Evolutionary conservation across 1,284 basidiomycete genomes (phyloP), one percentile per base, ranked within the genome.

Genomic region (Stygiomarasmius scandens): DNA sequence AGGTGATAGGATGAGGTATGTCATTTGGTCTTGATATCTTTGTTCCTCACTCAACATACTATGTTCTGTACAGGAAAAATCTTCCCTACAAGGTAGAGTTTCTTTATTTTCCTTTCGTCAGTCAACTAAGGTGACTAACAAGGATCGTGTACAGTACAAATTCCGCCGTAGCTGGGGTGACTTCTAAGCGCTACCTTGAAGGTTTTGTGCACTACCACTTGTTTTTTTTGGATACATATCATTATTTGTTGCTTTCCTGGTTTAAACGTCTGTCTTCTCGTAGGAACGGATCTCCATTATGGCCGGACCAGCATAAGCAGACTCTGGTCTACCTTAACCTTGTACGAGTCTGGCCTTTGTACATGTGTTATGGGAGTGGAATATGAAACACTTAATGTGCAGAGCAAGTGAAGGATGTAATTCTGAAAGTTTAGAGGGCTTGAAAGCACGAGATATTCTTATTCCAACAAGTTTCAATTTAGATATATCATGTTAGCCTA

Each of bases 81-180:
- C 63, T 91, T 38, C 92, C 92, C 20, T 93, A 93, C 82, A 93
- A 93, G 87, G 92, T 93, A 76, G 67, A 67, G 67, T 66, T 23
- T n/a, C 6, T 19, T 27, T 58, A 52, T 50, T 27, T 47, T 54
- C 45, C 32, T 47, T 8, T 50, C 61, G 36, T 51, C 5, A 49
- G 47, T 47, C 25, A 44, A 66, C 64, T 67, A 75, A 71, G 75
- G 69, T 65, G 72, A 19, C 83, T 77, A 60, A 73, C 65, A 65
- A 83, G 82, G 77, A 75, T 60, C 81, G 80, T 52, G 79, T 88
- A 72, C 85, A 93, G 92, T 93, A 92, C 74, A 93, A 93, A 74
- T 92, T 93, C 84, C 84, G 86, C 53, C 83, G 89, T 53, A 90
- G 77, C 64, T 93, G 90, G 89, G 90, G 90, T 36, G 91, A 93